Evolutionary conservation across 495 filamentous ascomycete genomes (phyloP), one percentile per base, ranked within the genome.

Genomic region (Tetracladium marchalianum): DNA sequence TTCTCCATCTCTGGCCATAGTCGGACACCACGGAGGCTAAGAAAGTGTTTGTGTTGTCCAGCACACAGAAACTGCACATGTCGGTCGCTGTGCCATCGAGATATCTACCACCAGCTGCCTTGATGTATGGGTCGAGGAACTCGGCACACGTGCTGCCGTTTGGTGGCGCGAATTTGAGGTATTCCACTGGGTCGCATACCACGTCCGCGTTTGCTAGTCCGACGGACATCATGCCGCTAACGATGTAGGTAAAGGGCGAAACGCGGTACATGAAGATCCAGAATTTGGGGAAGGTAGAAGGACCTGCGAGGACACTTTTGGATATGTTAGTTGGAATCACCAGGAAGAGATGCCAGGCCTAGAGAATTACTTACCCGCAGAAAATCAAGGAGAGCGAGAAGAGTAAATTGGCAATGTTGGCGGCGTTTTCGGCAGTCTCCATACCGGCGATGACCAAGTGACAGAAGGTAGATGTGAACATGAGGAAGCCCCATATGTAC

Each of bases 191-290:
- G 12, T 81, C 69, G 63, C 85, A 90, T 1, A 59, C 11, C 1
- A 81, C 76, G 0, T 57, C 17, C 1, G 71, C 72, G 24, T 82
- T 79, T n/a, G 78, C 72, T 4, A 89, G 56, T 0, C 70, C 76
- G 0, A 68, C 69, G 0, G 80, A 73, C n/a, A 87, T 53, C 59
- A 87, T 75, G 12, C 72, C 75, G 24, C 67, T 70, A 6, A 87
- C 74, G 0, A 85, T 62, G 52, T 89, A 88, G 0, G 80, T 83
- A 41, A 89, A 82, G 5, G 85, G 85, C 4, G 80, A 84, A 43
- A 84, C 65, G 31, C 81, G 78, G 58, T 89, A 87, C 80, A 89
- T 85, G 70, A 88, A 88, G 53, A 84, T 84, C 85, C 85, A 90
- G 70, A 89, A 88, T 10, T 72, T 55, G 8, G 84, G 84, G 35